These are phyloP conservation scores for Cladophialophora yegresii DNA, from an alignment of 2,329 filamentous ascomycete species.

Conservation along the genomic window DNA sequence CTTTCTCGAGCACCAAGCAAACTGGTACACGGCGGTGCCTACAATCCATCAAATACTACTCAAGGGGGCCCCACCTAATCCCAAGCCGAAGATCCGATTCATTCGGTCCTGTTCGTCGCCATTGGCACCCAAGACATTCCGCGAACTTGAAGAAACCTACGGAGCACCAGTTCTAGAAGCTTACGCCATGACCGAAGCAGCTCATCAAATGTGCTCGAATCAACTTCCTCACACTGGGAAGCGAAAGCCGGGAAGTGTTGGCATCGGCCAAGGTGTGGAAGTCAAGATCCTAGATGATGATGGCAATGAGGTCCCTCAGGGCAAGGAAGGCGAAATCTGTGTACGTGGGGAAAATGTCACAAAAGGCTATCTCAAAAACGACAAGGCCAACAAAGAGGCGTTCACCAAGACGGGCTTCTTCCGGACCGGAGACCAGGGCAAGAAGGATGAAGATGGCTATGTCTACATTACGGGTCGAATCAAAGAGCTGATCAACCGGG, in stretches of 20 bases:
- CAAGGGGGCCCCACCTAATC: slow-evolving; percentile 67
- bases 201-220: slow-evolving; percentile 57
- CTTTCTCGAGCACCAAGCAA: slow-evolving; percentile 72
- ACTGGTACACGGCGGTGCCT: slow-evolving; percentile 92
- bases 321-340: slow-evolving; percentile 77
- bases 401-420: slow-evolving; percentile 80
- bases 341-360: slow-evolving; percentile 82
- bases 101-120: slow-evolving; percentile 86
- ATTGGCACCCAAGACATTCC: slow-evolving; percentile 76
- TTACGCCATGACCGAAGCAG: slow-evolving; percentile 90
- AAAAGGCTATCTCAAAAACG: slow-evolving; percentile 81
- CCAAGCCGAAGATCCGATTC: slow-evolving; percentile 74
- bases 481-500: slow-evolving; percentile 89
- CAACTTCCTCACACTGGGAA: slow-evolving; percentile 66
- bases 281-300: slow-evolving; percentile 72
- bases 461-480: slow-evolving; percentile 86
- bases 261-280: slow-evolving; percentile 79
- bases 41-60: slow-evolving; percentile 90
- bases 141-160: slow-evolving; percentile 74
- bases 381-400: slow-evolving; percentile 69
- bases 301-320: slow-evolving; percentile 68
- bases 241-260: slow-evolving; percentile 79
- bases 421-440: slow-evolving; percentile 84
- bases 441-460: slow-evolving; percentile 76
- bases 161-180: slow-evolving; percentile 82